Conservation (phyloP, 805 yeast species). For the Ogataea dorogensis region DNA sequence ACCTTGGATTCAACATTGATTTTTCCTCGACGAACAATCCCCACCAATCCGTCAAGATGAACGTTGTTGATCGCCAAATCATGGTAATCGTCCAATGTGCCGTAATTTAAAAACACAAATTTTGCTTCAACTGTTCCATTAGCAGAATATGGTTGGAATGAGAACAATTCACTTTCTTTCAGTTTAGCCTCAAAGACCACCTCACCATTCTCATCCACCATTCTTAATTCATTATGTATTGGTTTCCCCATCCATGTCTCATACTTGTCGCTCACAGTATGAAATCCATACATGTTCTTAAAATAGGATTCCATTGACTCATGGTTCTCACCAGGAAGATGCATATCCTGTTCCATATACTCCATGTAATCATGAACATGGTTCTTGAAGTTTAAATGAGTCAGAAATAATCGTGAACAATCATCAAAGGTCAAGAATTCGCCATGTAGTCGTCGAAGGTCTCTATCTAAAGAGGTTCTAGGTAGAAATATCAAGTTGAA, state of each 20-base stretch:
- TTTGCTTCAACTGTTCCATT: constrained; percentile 57
- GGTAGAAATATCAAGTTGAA: constrained; percentile 77
- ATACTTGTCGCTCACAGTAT: constrained; percentile 51
- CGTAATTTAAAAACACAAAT: constrained; percentile 63
- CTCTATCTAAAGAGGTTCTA: constrained; percentile 78
- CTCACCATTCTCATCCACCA: constrained; percentile 35
- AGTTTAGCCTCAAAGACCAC: constrained; percentile 47
- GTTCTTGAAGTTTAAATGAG: constrained; percentile 28
- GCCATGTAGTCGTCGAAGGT: constrained; percentile 72
- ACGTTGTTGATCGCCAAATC: constrained; percentile 39
- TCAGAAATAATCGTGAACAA: constrained; percentile 55
- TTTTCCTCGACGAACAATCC: constrained; percentile 51
- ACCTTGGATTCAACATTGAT: constrained; percentile 56
- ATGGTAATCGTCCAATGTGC: constrained; percentile 52
- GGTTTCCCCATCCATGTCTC: constrained; percentile 57
- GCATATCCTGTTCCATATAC: constrained; percentile 20
- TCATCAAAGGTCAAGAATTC: constrained; percentile 65
- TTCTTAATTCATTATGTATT: constrained; percentile 41
- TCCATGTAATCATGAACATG: constrained; percentile 22
- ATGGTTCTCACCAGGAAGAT: constrained; percentile 27
- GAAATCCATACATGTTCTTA: constrained; percentile 29
- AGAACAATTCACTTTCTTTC: constrained; percentile 42
- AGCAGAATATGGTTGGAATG: constrained; percentile 64
- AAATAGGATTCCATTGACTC: constrained; percentile 18
- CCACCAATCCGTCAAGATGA: constrained; percentile 54